Base-by-base conservation (phyloP, 2,329 filamentous ascomycete species). In the Colletotrichum horii region DNA sequence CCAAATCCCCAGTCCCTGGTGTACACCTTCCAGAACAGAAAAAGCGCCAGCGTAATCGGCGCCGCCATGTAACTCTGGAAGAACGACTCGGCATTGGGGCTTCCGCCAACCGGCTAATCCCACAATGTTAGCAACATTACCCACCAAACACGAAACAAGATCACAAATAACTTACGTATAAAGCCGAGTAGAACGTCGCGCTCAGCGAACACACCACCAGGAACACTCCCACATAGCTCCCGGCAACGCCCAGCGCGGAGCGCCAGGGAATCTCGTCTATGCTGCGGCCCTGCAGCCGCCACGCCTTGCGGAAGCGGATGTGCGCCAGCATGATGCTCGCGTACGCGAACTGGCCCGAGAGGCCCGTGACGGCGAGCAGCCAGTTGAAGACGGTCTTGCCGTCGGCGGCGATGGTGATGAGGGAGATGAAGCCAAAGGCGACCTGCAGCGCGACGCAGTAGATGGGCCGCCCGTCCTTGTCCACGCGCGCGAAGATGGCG, bases 231-330 rank as follows among this genome's bases (percentile, higher is more conserved):
- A 97, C 75, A 88, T 93, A 98, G 5, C 95, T 97, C 11, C 96
- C 96, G 12, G 90, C 79, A 7, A 97, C 87, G 72, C 96, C 96
- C 4, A 94, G 91, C 81, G 97, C 94, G 0, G 94, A 95, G 34
- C 86, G 88, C 87, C 96, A 98, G 6, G 96, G 94, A 4, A 98
- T 89, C 79, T 98, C 94, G 67, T 92, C 88, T 34, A 96, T 86
- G 19, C 87, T 88, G 82, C 93, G 93, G 60, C 94, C 94, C 76
- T 93, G 91, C 16, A 86, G 81, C 56, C 87, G 88, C 95, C 95
- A 97, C 16, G 93, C 94, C 30, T 87, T 86, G 77, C 96, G 94
- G 90, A 98, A 98, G 70, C 96, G 95, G 81, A 98, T 97, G 84
- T 98, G 96, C 24, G 64, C 64, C 4, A 66, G 26, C 64, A 66